Percentiles rank a stretch among this genome's conserved stretches.
These are phyloP conservation scores for Corymbia calophylla DNA, from an alignment of 441 rosid genomes.

Conservation along the genomic window DNA sequence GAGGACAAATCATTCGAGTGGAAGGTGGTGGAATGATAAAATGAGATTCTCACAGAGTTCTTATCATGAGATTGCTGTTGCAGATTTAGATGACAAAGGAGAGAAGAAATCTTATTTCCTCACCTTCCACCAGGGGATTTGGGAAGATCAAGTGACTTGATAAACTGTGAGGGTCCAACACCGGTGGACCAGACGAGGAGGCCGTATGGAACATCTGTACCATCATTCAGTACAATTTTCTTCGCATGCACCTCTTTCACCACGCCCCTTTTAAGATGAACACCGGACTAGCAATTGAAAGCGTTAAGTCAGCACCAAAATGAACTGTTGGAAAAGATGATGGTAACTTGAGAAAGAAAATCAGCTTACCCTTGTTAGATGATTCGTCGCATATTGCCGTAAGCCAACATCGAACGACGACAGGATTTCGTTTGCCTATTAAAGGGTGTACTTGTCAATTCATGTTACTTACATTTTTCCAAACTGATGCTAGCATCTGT, in stretches of 20 bases:
- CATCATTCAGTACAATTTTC: slow-evolving; percentile 67
- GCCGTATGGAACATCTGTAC: slow-evolving; percentile 77
- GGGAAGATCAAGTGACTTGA: slow-evolving; percentile 62
- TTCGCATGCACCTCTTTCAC: slow-evolving; percentile 83
- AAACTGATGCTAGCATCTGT: not conserved
- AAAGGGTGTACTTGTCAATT: not conserved
- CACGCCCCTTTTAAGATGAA: slow-evolving; percentile 60
- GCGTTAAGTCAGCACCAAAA: slow-evolving; percentile 3
- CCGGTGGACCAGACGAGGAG: slow-evolving; percentile 95
- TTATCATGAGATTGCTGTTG: not conserved
- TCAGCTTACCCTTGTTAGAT: slow-evolving; percentile 57
- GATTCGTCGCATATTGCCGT: slow-evolving; percentile 71
- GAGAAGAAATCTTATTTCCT: not conserved
- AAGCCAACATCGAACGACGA: slow-evolving; percentile 81
- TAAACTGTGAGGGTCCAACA: slow-evolving; percentile 86
- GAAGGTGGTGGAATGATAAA: not conserved
- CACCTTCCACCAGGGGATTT: slow-evolving; percentile 92
- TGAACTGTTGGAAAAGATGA: not conserved
- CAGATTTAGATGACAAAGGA: not conserved
- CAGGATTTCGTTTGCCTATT: slow-evolving; percentile 80
- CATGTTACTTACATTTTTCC: not conserved
- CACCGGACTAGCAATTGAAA: slow-evolving; percentile 47
- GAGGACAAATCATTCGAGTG: not conserved
- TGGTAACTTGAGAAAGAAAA: not conserved
- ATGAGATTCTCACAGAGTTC: not conserved